These are phyloP conservation scores for Diaporthe sp. DNA, from an alignment of 2,329 filamentous ascomycete species.

Conservation along the genomic window DNA sequence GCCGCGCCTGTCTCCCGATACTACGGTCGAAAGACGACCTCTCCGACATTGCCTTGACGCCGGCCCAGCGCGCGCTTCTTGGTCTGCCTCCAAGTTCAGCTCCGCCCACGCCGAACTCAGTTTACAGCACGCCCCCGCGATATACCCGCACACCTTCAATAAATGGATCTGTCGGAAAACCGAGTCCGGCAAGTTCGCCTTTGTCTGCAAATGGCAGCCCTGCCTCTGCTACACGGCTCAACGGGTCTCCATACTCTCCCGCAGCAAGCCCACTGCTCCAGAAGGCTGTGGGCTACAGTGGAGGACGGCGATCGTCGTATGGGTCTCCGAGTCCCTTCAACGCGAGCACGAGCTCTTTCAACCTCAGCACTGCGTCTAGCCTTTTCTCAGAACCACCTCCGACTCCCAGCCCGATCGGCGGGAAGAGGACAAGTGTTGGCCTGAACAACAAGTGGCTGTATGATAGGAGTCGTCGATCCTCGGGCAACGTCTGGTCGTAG, in stretches of 20 bases:
- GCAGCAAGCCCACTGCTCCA: conserved; percentile 72
- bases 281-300: conserved; percentile 71
- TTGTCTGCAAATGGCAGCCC: conserved; percentile 64
- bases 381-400: conserved; percentile 70
- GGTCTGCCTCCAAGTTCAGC: conserved; percentile 79
- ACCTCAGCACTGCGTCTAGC: conserved; percentile 64
- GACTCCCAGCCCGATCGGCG: conserved; percentile 76
- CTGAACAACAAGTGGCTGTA: conserved; percentile 97
- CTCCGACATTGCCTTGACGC: conserved; percentile 90
- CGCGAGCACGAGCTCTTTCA: conserved; percentile 61
- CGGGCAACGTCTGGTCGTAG: conserved; percentile 57
- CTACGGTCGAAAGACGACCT: conserved; percentile 81
- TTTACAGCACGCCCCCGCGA: conserved; percentile 87
- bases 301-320: conserved; percentile 72
- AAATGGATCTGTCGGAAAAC: conserved; percentile 72
- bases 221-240: conserved; percentile 49
- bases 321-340: conserved; percentile 69
- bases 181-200: conserved; percentile 71
- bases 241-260: conserved; percentile 63
- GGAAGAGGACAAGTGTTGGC: conserved; percentile 80
- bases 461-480: conserved; percentile 78
- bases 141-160: conserved; percentile 83
- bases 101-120: conserved; percentile 76
- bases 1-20: conserved; percentile 79
- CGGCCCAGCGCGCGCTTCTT: conserved; percentile 87